phyloP scores from a whole-genome alignment of 2,329 filamentous ascomycete genomes.

The Sporothrix brunneoviolacea region DNA sequence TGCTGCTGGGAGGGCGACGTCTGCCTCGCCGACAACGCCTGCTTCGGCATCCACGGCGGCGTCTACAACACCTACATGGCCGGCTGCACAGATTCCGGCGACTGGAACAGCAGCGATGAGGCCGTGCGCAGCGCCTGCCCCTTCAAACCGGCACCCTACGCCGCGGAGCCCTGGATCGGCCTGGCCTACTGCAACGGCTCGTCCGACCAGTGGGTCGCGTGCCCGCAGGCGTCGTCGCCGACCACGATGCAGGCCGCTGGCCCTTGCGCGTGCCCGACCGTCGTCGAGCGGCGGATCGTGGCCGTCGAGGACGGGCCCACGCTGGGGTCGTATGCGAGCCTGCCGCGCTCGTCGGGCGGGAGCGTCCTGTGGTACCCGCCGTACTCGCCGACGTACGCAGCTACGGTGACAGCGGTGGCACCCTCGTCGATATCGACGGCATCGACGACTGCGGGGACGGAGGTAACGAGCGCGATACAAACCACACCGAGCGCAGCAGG shows the following conservation, averaged over 20 bases:
- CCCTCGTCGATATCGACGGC: too few relatives aligned
- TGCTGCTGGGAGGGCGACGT: slow-evolving; percentile 20
- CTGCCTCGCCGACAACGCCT: slow-evolving; percentile 18
- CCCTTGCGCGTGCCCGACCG: slow-evolving; percentile 25
- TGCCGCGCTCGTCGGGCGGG: slow-evolving; percentile 22
- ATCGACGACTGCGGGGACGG: too few relatives aligned
- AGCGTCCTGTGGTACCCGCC: slow-evolving; percentile 24
- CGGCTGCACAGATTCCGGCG: slow-evolving; percentile 30
- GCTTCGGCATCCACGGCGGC: slow-evolving; percentile 20
- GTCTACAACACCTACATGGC: slow-evolving; percentile 32
- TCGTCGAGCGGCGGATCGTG: slow-evolving; percentile 22
- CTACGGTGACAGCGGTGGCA: not conserved
- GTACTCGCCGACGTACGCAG: slow-evolving; percentile 19
- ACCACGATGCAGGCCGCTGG: slow-evolving; percentile 21
- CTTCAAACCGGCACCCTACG: slow-evolving; percentile 21
- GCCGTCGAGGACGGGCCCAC: slow-evolving; percentile 20
- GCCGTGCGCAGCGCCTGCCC: slow-evolving; percentile 25
- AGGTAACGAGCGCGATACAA: not conserved
- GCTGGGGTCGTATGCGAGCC: slow-evolving; percentile 23
- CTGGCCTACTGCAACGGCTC: slow-evolving; percentile 30
- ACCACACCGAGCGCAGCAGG: not conserved
- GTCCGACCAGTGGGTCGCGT: slow-evolving; percentile 27
- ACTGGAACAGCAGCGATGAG: slow-evolving; percentile 18
- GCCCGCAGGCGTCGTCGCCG: slow-evolving; percentile 22
- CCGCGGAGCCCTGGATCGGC: slow-evolving; percentile 27